A percentile compares a stretch with the other conserved stretches of the same genome.
Conservation (phyloP, 2,329 filamentous ascomycete genomes). For the Pseudogymnoascus sp. region DNA sequence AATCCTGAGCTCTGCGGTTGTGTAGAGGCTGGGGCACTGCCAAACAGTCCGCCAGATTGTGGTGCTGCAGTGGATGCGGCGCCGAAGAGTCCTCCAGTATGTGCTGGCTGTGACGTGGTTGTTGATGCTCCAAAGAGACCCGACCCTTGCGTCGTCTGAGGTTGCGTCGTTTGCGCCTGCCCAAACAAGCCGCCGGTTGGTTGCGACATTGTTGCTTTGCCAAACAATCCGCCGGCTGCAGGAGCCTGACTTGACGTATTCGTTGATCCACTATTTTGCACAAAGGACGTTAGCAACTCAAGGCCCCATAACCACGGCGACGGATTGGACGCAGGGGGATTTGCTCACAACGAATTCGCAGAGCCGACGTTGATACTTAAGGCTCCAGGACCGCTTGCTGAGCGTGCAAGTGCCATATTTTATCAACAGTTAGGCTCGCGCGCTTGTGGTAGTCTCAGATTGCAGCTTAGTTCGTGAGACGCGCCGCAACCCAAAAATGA, state of each 20-base stretch:
- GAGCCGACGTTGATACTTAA: slow-evolving; percentile 56
- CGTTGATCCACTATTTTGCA: slow-evolving; percentile 22
- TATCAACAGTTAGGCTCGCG: slow-evolving; percentile 4
- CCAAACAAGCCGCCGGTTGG: slow-evolving; percentile 13
- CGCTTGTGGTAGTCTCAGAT: slow-evolving; percentile 7
- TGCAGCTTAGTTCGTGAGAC: slow-evolving; percentile 7
- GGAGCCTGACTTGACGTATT: slow-evolving; percentile 18
- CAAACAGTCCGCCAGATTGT: slow-evolving; percentile 23
- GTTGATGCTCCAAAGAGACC: slow-evolving; percentile 28
- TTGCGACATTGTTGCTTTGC: slow-evolving; percentile 24
- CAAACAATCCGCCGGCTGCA: slow-evolving; percentile 27
- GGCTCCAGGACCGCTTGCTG: slow-evolving; percentile 50
- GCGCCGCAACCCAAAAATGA: slow-evolving; percentile 13
- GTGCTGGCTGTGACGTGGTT: slow-evolving; percentile 18
- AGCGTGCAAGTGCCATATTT: slow-evolving; percentile 37
- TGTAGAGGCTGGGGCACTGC: slow-evolving; percentile 14
- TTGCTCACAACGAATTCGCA: slow-evolving; percentile 50
- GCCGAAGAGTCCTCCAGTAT: slow-evolving; percentile 27
- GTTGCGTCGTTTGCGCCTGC: slow-evolving; percentile 5
- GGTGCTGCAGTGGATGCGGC: slow-evolving; percentile 18
- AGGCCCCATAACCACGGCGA: not conserved
- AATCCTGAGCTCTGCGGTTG: slow-evolving; percentile 22
- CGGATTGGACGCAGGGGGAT: slow-evolving; percentile 15
- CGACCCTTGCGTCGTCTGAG: not conserved
- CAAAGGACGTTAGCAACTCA: not conserved